Conservation (phyloP, 225 moss, liverwort and hornwort genomes). For the Lunularia cruciata region DNA sequence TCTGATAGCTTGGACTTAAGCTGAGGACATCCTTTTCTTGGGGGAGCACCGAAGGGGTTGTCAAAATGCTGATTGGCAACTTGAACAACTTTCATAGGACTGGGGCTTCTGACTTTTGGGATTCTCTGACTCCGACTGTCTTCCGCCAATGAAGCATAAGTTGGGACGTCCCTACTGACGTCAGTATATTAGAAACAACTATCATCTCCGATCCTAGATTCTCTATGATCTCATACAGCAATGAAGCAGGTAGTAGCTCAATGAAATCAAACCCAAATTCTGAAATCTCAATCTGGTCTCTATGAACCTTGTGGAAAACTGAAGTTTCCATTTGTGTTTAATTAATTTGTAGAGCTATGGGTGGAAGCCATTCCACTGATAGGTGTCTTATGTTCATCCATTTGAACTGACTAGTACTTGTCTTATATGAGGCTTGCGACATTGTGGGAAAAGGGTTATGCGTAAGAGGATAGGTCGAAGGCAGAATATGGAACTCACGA, state of each 20-base stretch:
- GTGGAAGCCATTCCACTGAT: no score
- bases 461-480: not conserved
- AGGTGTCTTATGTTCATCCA: no score
- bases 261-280: no score
- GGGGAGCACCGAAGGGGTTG: not conserved
- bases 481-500: conserved; percentile 20
- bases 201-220: no score
- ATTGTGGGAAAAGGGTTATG: no score
- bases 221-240: no score
- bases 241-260: no score
- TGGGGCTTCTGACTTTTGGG: not conserved
- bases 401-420: no score
- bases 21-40: not conserved
- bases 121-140: conserved; percentile 1
- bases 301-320: no score
- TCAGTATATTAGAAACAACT: conserved; percentile 11
- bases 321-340: no score
- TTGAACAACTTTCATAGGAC: not conserved
- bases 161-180: conserved; percentile 24
- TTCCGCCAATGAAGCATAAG: conserved; percentile 3
- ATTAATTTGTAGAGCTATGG: no score
- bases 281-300: no score
- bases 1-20: not conserved
- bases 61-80: not conserved
- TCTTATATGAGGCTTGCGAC: not conserved